These are phyloP conservation scores for Fusarium sp. DNA, from an alignment of 2,329 filamentous ascomycete genomes.

Conservation along the genomic window DNA sequence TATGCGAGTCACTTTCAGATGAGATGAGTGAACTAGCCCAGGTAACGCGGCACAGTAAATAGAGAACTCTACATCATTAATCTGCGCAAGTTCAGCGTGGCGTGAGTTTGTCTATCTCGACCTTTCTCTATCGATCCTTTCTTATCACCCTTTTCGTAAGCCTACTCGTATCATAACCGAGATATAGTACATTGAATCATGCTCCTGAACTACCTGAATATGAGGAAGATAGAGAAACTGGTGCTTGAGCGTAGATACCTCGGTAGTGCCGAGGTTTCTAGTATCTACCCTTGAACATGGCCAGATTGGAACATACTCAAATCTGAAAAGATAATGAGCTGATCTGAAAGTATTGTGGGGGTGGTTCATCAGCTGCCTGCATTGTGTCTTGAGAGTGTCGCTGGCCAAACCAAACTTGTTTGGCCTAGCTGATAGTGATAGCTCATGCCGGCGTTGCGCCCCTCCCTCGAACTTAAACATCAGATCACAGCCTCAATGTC, in stretches of 20 bases:
- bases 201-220: background rate
- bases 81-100: background rate
- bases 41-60: too few relatives aligned
- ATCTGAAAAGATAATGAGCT: background rate
- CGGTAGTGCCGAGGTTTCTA: background rate
- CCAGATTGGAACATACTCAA: accelerated
- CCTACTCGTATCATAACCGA: accelerated
- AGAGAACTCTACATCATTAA: background rate
- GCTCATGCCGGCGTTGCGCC: background rate
- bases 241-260: background rate
- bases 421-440: background rate
- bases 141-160: accelerated
- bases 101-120: too few relatives aligned
- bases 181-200: too few relatives aligned
- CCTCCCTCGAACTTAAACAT: background rate
- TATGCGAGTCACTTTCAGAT: accelerated
- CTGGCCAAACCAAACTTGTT: too few relatives aligned
- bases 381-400: background rate
- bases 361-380: background rate
- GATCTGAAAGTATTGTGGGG: accelerated
- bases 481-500: background rate
- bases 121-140: background rate
- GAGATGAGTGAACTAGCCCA: background rate
- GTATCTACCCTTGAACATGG: background rate
- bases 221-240: background rate